A percentile compares a stretch with the other conserved stretches of the same genome.
Evolutionary conservation across 2,329 filamentous ascomycete species (phyloP).

Genomic region (Beauveria sp.): DNA sequence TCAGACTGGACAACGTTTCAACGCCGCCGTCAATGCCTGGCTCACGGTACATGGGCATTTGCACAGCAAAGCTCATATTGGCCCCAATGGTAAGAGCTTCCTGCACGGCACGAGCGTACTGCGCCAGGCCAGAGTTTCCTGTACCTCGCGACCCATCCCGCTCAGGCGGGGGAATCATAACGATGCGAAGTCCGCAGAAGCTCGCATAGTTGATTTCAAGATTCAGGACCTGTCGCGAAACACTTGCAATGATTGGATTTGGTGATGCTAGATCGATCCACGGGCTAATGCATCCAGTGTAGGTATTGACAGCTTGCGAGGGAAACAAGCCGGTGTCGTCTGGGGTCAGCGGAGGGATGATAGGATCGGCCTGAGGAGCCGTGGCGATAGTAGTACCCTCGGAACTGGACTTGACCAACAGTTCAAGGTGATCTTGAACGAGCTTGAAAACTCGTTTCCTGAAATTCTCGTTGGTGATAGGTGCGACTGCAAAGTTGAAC

Average conservation of each 20-base stretch:
- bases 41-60: conserved; percentile 76
- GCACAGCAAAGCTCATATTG: conserved; percentile 72
- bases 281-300: conserved; percentile 73
- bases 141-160: conserved; percentile 48
- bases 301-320: conserved; percentile 58
- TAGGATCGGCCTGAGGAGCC: conserved; percentile 45
- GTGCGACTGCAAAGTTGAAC: conserved; percentile 74
- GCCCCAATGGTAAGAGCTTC: conserved; percentile 69
- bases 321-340: conserved; percentile 71
- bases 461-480: conserved; percentile 70
- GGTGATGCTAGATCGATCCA: conserved; percentile 88
- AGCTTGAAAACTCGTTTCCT: conserved; percentile 58
- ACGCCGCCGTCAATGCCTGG: conserved; percentile 47
- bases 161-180: conserved; percentile 74
- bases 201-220: conserved; percentile 91
- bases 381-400: conserved; percentile 33
- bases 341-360: conserved; percentile 63
- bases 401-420: conserved; percentile 34
- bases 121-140: conserved; percentile 48
- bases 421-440: conserved; percentile 46
- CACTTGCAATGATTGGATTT: conserved; percentile 73
- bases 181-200: conserved; percentile 81
- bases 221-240: conserved; percentile 84
- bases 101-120: conserved; percentile 77
- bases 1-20: conserved; percentile 43